phyloP scores from a whole-genome alignment of 495 filamentous ascomycete species.

The Echria macrotheca region DNA sequence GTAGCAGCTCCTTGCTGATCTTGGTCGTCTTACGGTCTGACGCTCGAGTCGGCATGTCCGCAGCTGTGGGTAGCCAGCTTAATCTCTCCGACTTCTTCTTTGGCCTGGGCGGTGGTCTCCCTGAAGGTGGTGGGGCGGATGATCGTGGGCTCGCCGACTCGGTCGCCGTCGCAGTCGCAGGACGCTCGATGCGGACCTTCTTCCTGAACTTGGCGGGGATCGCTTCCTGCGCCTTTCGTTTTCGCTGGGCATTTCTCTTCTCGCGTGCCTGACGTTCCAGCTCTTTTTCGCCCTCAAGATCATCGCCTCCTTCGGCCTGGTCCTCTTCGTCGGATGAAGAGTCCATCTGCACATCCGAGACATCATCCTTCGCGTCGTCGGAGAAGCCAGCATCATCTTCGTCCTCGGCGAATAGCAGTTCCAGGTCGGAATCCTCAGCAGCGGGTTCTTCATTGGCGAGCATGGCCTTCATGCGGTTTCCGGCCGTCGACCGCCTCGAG shows the following conservation, averaged over 20 bases:
- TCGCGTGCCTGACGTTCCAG: constrained; percentile 56
- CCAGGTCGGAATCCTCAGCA: constrained; percentile 58
- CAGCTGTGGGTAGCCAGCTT: constrained; percentile 77
- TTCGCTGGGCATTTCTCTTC: constrained; percentile 49
- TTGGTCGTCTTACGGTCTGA: constrained; percentile 80
- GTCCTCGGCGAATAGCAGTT: constrained; percentile 78
- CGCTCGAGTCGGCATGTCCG: constrained; percentile 74
- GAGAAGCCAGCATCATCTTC: constrained; percentile 79
- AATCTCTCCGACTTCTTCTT: constrained; percentile 92
- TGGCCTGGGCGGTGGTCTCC: constrained; percentile 50
- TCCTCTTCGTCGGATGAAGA: constrained; percentile 80
- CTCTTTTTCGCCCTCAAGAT: constrained; percentile 62
- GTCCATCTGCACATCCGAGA: constrained; percentile 73
- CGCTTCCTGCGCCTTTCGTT: constrained; percentile 68
- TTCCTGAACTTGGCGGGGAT: constrained; percentile 50
- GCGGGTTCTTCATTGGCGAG: constrained; percentile 66
- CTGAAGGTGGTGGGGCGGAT: constrained; percentile 19
- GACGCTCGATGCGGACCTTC: constrained; percentile 49
- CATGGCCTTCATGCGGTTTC: constrained; percentile 75
- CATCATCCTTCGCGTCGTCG: constrained; percentile 62
- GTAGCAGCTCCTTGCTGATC: constrained; percentile 75
- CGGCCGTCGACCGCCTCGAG: constrained; percentile 76
- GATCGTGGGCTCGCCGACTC: constrained; percentile 44
- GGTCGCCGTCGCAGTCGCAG: constrained; percentile 17
- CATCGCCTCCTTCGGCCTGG: constrained; percentile 63